These are phyloP conservation scores for Mucor saturninus DNA, from an alignment of 371 early-diverging fungal species.

Conservation along the genomic window DNA sequence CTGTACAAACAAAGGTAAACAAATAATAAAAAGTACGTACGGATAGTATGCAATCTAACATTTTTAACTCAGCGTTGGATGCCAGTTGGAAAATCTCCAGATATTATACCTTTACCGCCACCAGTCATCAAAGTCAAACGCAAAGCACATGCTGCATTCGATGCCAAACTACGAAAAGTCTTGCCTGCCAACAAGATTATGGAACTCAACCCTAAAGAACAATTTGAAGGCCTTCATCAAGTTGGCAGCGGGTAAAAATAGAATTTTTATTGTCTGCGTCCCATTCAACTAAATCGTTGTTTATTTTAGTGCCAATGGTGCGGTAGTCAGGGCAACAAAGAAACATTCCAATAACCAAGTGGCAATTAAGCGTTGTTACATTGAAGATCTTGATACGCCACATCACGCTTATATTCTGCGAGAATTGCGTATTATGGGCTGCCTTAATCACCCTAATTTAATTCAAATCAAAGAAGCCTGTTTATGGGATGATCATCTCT, in stretches of 20 bases:
- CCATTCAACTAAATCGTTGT: background rate
- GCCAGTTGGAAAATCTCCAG: conserved; percentile 45
- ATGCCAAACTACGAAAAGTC: conserved; percentile 51
- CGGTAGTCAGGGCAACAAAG: conserved; percentile 23
- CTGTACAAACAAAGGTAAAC: conserved; percentile 24
- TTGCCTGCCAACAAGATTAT: conserved; percentile 49
- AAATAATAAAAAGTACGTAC: background rate
- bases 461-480: conserved; percentile 47
- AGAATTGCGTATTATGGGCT: conserved; percentile 57
- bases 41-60: background rate
- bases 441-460: conserved; percentile 43
- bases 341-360: conserved; percentile 35
- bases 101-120: conserved; percentile 47
- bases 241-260: conserved; percentile 52
- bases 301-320: conserved; percentile 28
- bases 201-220: conserved; percentile 44
- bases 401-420: conserved; percentile 51
- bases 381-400: conserved; percentile 52
- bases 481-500: conserved; percentile 51
- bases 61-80: conserved; percentile 43
- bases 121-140: conserved; percentile 32
- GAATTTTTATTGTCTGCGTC: background rate
- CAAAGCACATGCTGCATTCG: conserved; percentile 49
- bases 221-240: conserved; percentile 42
- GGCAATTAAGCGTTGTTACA: conserved; percentile 58